phyloP scores from a whole-genome alignment of 352 stramenopile genomes.

The Salisapilia sapeloensis region DNA sequence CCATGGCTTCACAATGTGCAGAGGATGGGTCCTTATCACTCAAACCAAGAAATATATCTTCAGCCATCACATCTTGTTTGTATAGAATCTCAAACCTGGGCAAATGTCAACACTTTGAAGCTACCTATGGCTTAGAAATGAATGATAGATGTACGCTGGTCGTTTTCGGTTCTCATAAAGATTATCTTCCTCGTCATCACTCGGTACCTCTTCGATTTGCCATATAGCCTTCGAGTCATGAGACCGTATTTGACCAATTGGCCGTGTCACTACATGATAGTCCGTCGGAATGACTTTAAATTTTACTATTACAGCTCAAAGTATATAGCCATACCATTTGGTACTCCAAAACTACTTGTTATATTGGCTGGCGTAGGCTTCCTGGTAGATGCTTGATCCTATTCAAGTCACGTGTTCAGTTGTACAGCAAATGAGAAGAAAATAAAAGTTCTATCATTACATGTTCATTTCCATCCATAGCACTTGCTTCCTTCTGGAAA shows the following conservation, averaged over 20 bases:
- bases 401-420: too few relatives aligned
- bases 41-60: constrained; percentile 70
- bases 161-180: constrained; percentile 26
- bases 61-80: constrained; percentile 76
- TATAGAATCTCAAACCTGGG: constrained; percentile 69
- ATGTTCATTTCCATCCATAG: too few relatives aligned
- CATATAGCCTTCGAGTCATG: constrained; percentile 57
- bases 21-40: constrained; percentile 74
- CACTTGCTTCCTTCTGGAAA: too few relatives aligned
- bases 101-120: not conserved
- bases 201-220: constrained; percentile 44
- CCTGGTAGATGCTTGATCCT: too few relatives aligned
- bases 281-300: too few relatives aligned
- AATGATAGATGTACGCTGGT: constrained; percentile 15
- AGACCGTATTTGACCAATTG: constrained; percentile 50
- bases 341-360: too few relatives aligned
- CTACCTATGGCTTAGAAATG: not conserved
- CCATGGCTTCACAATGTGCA: constrained; percentile 61
- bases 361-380: too few relatives aligned
- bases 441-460: too few relatives aligned
- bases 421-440: too few relatives aligned
- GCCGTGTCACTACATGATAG: constrained; percentile 17
- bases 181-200: constrained; percentile 62
- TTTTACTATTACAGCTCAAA: too few relatives aligned
- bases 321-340: too few relatives aligned